These are phyloP conservation scores for Geotrichum klebahnii DNA, from an alignment of 1,139 yeast species.

Conservation along the genomic window DNA sequence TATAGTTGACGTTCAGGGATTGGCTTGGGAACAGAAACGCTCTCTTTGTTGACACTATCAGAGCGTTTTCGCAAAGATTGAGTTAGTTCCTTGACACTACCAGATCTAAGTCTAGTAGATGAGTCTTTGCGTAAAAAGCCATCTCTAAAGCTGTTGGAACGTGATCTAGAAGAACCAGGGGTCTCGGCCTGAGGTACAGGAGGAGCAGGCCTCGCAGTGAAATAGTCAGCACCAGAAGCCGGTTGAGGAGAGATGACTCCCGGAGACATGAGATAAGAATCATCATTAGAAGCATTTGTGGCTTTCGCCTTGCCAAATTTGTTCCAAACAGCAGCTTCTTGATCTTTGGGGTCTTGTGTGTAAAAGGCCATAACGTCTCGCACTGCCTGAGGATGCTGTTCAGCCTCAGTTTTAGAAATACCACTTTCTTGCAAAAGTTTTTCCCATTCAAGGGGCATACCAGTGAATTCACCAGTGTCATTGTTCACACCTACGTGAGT, in stretches of 20 bases:
- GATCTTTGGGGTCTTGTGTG: conserved; percentile 58
- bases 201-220: conserved; percentile 20
- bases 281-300: conserved; percentile 32
- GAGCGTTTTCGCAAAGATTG: conserved; percentile 20
- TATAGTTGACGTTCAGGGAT: conserved; percentile 42
- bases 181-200: conserved; percentile 8
- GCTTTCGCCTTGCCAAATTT: conserved; percentile 53
- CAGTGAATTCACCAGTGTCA: conserved; percentile 81
- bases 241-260: conserved; percentile 1
- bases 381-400: conserved; percentile 89
- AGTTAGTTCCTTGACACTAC: conserved; percentile 21
- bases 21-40: conserved; percentile 17
- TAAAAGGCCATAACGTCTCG: conserved; percentile 88
- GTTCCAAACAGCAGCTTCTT: conserved; percentile 67
- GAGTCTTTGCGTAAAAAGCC: conserved; percentile 20
- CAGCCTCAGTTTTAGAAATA: conserved; percentile 76
- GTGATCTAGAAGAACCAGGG: conserved; percentile 2
- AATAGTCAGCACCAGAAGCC: conserved; percentile 7
- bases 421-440: conserved; percentile 78
- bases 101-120: conserved; percentile 16
- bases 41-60: conserved; percentile 18
- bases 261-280: conserved; percentile 11
- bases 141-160: conserved; percentile 21
- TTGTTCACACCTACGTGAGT: conserved; percentile 89
- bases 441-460: conserved; percentile 92